Evolutionary conservation across 768 basidiomycete genomes (phyloP), one percentile per base, ranked within the genome.

Genomic region (Clitopilus passeckerianus): DNA sequence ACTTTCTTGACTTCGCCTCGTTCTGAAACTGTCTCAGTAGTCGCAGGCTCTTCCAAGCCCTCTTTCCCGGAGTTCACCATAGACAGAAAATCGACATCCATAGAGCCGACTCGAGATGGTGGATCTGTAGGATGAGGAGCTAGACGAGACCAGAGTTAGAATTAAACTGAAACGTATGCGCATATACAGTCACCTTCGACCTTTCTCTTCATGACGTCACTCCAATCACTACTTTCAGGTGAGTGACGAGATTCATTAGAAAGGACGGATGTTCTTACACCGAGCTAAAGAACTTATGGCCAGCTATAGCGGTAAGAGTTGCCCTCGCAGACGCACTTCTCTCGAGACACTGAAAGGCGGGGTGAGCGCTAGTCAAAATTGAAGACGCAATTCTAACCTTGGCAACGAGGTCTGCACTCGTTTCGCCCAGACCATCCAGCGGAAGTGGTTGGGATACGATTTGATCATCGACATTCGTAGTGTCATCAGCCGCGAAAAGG

Each of bases 361-460:
- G 18, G 20, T 50, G 12, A 50, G 12, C 18, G 3, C 9, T 9
- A 2, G 16, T 50, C 46, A 18, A 18, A 12, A 22, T 16, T 5
- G 18, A 18, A 50, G 10, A 18, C 2, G 20, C 1, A 12, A 18
- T 5, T 7, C 12, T 50, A 59, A 83, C 85, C 71, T 77, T 78
- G 6, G 65, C 52, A 15, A 85, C 75, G 44, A 86, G 67, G 66
- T 81, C 79, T 24, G 72, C 65, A 0, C 77, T 74, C 56, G 65
- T 61, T 16, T 73, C 65, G 71, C 72, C 67, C 24, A 69, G 60
- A 16, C 70, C 64, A 53, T 72, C 68, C 6, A 69, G 57, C 0
- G 66, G 57, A n/a, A 78, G 57, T 0, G 68, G 57, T 27, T 67
- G 71, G 34, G 74, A 68, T 23, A 79, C 58, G 8, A 80, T 65